phyloP scores from a whole-genome alignment of 352 stramenopile species.

The Phytophthora nicotianae region DNA sequence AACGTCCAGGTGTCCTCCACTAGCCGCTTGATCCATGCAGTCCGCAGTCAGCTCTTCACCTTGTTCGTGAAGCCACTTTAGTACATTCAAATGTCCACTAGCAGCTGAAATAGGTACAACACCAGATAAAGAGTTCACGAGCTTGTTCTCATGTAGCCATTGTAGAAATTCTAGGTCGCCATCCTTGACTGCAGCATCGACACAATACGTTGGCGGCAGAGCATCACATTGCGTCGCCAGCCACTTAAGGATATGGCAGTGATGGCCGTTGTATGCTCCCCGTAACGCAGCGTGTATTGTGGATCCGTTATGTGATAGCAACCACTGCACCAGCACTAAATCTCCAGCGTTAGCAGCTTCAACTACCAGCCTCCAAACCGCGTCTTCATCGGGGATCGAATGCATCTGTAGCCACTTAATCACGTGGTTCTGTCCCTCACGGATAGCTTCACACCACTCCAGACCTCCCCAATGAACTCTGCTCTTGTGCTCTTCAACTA shows the following conservation, averaged over 20 bases:
- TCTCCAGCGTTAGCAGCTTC: constrained; percentile 11
- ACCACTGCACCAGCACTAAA: constrained; percentile 21
- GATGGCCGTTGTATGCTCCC: constrained; percentile 15
- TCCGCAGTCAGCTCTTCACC: constrained; percentile 17
- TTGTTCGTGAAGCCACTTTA: constrained; percentile 22
- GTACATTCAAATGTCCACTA: constrained; percentile 13
- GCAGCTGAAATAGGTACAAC: constrained; percentile 7
- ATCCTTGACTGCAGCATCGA: constrained; percentile 17
- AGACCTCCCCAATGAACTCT: constrained; percentile 29
- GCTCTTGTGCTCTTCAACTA: constrained; percentile 9
- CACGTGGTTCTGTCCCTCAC: constrained; percentile 6
- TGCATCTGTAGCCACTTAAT: constrained; percentile 23
- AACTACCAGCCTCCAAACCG: constrained; percentile 10
- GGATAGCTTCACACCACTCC: constrained; percentile 28
- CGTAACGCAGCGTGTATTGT: constrained; percentile 15
- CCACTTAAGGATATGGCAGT: constrained; percentile 21
- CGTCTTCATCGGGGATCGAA: constrained; percentile 13
- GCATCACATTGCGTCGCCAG: constrained; percentile 11
- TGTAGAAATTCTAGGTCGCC: constrained; percentile 21
- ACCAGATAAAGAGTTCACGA: constrained; percentile 1
- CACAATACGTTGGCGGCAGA: constrained; percentile 3
- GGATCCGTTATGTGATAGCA: constrained; percentile 3
- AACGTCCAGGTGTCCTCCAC: constrained; percentile 23
- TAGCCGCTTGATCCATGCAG: constrained; percentile 20
- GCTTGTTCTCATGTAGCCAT: constrained; percentile 10